phyloP scores from a whole-genome alignment of 1,284 basidiomycete genomes.

The Xerocomus nothofagi region DNA sequence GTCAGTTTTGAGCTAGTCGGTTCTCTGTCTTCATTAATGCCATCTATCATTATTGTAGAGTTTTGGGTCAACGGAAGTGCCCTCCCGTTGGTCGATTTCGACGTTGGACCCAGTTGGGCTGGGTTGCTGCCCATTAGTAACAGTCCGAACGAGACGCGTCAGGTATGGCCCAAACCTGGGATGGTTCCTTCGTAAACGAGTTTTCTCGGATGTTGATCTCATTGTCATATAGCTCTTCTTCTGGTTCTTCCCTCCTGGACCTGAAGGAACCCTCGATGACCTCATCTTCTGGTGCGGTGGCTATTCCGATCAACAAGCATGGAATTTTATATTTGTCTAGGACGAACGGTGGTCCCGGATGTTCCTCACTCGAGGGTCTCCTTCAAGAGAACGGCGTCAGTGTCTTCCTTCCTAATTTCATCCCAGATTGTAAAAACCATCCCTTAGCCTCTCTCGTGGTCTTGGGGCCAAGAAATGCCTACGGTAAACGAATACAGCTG shows the following conservation, averaged over 20 bases:
- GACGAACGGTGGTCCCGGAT: slow-evolving; percentile 56
- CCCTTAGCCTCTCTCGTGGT: slow-evolving; percentile 64
- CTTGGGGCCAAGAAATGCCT: slow-evolving; percentile 61
- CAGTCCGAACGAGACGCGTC: slow-evolving; percentile 58
- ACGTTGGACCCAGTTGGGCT: slow-evolving; percentile 74
- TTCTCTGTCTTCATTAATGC: neutral
- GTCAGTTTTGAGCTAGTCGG: slow-evolving; percentile 38
- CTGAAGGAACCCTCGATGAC: slow-evolving; percentile 67
- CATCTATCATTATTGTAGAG: slow-evolving; percentile 39
- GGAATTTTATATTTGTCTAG: slow-evolving; percentile 32
- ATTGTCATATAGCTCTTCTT: slow-evolving; percentile 66
- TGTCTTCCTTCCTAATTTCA: neutral
- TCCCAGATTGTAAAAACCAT: neutral
- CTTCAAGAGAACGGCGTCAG: slow-evolving; percentile 82
- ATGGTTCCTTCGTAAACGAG: neutral
- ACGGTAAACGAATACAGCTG: slow-evolving; percentile 73
- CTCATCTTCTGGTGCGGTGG: slow-evolving; percentile 63
- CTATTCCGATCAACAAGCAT: neutral
- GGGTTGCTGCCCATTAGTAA: slow-evolving; percentile 71
- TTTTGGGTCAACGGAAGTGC: slow-evolving; percentile 69
- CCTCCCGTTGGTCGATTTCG: slow-evolving; percentile 70
- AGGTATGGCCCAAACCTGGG: slow-evolving; percentile 41
- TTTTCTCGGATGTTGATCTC: neutral
- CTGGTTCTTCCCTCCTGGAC: slow-evolving; percentile 84
- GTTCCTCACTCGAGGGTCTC: slow-evolving; percentile 76